A percentile compares a stretch with the other conserved stretches of the same genome.
These are phyloP conservation scores for Ustilago loliicola DNA, from an alignment of 1,284 basidiomycete genomes.

Conservation along the genomic window DNA sequence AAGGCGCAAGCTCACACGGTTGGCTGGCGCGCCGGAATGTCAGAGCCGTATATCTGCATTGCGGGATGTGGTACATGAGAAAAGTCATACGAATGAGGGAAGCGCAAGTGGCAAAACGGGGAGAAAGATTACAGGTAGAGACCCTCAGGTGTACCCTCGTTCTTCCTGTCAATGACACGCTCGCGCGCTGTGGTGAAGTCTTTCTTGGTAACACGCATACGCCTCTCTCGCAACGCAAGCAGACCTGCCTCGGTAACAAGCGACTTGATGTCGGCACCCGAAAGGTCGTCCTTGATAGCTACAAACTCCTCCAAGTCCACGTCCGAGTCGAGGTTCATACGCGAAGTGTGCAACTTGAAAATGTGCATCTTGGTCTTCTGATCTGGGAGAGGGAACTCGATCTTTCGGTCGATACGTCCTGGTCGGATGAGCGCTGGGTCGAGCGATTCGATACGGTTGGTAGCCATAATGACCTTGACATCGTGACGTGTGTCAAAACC, in stretches of 20 bases:
- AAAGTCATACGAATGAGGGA: background rate
- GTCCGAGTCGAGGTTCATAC: constrained; percentile 92
- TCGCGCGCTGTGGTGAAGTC: constrained; percentile 69
- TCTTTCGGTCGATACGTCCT: constrained; percentile 99
- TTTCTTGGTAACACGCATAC: constrained; percentile 94
- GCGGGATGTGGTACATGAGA: constrained; percentile 13
- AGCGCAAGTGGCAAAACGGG: too few relatives aligned
- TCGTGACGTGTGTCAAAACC: constrained; percentile 99
- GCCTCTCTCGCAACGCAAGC: constrained; percentile 89
- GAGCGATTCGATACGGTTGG: constrained; percentile 92
- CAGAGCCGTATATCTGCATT: constrained; percentile 11
- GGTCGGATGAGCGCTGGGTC: constrained; percentile 98
- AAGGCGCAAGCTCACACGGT: too few relatives aligned
- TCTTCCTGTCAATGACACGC: constrained; percentile 69
- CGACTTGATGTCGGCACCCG: constrained; percentile 94
- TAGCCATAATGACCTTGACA: constrained; percentile 89
- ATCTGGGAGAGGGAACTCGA: constrained; percentile 73
- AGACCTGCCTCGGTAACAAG: constrained; percentile 86
- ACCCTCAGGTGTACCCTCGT: constrained; percentile 67
- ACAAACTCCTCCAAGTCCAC: constrained; percentile 97
- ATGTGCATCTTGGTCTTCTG: constrained; percentile 78
- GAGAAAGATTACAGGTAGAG: constrained; percentile 46
- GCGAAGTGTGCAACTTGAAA: constrained; percentile 94
- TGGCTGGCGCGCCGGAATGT: too few relatives aligned
- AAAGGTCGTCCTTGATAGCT: constrained; percentile 94